phyloP scores from a whole-genome alignment of 1,284 basidiomycete species.

The Ceratobasidium sp. region DNA sequence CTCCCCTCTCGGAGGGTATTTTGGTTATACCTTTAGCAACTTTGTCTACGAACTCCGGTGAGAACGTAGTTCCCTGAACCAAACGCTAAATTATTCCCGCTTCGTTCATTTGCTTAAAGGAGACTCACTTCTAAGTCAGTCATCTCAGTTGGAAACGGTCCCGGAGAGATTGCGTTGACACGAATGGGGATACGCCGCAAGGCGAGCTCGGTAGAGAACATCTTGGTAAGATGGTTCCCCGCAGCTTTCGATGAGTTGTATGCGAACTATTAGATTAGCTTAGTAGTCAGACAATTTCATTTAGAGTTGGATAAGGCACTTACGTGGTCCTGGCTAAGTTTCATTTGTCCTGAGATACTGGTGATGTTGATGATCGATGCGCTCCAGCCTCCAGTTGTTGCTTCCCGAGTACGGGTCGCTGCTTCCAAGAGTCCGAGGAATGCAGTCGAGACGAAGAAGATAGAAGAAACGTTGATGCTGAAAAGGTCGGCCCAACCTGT shows the following conservation, averaged over 20 bases:
- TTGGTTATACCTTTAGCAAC: constrained; percentile 69
- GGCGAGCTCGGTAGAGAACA: constrained; percentile 80
- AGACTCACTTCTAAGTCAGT: constrained; percentile 61
- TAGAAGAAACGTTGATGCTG: constrained; percentile 73
- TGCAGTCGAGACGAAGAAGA: constrained; percentile 79
- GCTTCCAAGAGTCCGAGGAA: constrained; percentile 80
- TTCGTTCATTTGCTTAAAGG: background rate
- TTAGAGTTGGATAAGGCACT: constrained; percentile 53
- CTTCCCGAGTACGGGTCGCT: constrained; percentile 63
- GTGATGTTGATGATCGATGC: constrained; percentile 81
- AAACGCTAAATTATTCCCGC: background rate
- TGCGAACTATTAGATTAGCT: constrained; percentile 68
- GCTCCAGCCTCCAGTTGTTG: constrained; percentile 60
- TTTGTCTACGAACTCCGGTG: constrained; percentile 63
- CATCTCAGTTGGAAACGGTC: constrained; percentile 71
- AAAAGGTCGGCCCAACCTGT: constrained; percentile 46
- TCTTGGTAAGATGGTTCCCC: constrained; percentile 76
- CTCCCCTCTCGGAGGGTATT: constrained; percentile 72
- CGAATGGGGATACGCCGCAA: constrained; percentile 68
- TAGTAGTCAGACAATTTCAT: background rate
- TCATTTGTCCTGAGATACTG: constrained; percentile 77
- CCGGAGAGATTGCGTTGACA: constrained; percentile 74
- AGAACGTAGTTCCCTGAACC: constrained; percentile 9
- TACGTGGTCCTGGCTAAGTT: constrained; percentile 80
- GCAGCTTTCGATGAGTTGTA: constrained; percentile 86